Conservation (phyloP, 2,329 filamentous ascomycete species). For the Aphanocladium album region DNA sequence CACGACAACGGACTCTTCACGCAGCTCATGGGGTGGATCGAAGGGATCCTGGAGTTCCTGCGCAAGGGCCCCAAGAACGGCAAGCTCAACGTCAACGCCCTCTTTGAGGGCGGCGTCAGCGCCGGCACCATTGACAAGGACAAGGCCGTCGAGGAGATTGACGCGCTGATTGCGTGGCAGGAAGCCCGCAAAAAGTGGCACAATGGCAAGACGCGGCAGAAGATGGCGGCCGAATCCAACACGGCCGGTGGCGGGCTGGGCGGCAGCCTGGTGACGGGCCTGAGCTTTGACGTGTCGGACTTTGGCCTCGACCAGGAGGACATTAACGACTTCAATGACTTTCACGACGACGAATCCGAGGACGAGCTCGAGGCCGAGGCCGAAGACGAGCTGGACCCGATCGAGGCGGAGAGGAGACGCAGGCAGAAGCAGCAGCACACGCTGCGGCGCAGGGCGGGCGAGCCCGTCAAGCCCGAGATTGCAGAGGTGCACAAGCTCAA, state of each 20-base stretch:
- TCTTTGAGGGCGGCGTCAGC: constrained; percentile 76
- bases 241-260: constrained; percentile 34
- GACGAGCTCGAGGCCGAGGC: constrained; percentile 64
- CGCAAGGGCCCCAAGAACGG: constrained; percentile 80
- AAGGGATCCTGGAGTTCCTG: constrained; percentile 90
- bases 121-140: constrained; percentile 63
- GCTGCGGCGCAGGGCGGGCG: constrained; percentile 72
- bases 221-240: constrained; percentile 79
- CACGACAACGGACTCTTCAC: constrained; percentile 97
- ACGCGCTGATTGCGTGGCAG: constrained; percentile 87
- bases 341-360: constrained; percentile 62
- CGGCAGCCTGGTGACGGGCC: constrained; percentile 45
- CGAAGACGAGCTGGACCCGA: constrained; percentile 79
- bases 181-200: constrained; percentile 97
- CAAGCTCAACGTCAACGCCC: constrained; percentile 87
- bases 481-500: constrained; percentile 73
- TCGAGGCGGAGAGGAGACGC: constrained; percentile 76
- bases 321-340: constrained; percentile 67
- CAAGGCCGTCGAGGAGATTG: constrained; percentile 72
- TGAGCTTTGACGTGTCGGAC: constrained; percentile 70
- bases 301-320: constrained; percentile 88
- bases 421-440: constrained; percentile 74
- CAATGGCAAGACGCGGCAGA: constrained; percentile 93
- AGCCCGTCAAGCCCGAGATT: constrained; percentile 77
- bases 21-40: constrained; percentile 94